Conservation (phyloP, 345 rosid species). For the Angophora floribunda region DNA sequence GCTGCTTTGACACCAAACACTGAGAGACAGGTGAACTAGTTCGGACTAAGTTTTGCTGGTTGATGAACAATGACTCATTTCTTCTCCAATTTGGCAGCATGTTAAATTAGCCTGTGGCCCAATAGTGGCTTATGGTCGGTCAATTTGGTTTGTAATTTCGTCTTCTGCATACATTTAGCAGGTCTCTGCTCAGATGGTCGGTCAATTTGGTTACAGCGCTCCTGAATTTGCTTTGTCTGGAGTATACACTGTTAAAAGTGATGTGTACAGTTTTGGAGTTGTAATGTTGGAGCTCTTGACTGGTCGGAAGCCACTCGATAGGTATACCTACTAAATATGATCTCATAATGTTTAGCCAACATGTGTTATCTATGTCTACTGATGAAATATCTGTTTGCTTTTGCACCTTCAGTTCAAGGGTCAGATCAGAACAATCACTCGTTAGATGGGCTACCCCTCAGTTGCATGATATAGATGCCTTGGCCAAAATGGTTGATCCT, state of each 20-base stretch:
- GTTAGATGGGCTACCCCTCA: constrained; percentile 99
- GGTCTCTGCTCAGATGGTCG: constrained; percentile 94
- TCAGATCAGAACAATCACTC: constrained; percentile 88
- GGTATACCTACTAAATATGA: constrained; percentile 26
- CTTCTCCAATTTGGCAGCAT: not conserved
- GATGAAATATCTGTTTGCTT: not conserved
- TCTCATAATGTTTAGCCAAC: not conserved
- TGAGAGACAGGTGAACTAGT: constrained; percentile 65
- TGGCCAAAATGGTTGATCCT: constrained; percentile 98
- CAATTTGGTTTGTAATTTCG: not conserved
- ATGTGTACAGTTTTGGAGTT: constrained; percentile 97
- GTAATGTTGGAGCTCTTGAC: constrained; percentile 97
- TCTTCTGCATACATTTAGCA: constrained; percentile 14
- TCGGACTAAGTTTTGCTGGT: not conserved
- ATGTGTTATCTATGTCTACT: not conserved
- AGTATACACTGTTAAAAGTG: constrained; percentile 90
- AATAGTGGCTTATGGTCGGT: not conserved
- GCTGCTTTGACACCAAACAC: constrained; percentile 92
- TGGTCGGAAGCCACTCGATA: constrained; percentile 95
- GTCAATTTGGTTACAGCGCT: constrained; percentile 97
- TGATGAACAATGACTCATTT: not conserved
- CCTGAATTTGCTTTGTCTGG: constrained; percentile 98
- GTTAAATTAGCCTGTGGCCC: not conserved
- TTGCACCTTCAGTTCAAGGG: constrained; percentile 54
- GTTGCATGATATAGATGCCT: constrained; percentile 90